A percentile compares a stretch with the other conserved stretches of the same genome.
These are phyloP conservation scores for Phialocephala sp. DNA, from an alignment of 2,329 filamentous ascomycete species.

Conservation along the genomic window DNA sequence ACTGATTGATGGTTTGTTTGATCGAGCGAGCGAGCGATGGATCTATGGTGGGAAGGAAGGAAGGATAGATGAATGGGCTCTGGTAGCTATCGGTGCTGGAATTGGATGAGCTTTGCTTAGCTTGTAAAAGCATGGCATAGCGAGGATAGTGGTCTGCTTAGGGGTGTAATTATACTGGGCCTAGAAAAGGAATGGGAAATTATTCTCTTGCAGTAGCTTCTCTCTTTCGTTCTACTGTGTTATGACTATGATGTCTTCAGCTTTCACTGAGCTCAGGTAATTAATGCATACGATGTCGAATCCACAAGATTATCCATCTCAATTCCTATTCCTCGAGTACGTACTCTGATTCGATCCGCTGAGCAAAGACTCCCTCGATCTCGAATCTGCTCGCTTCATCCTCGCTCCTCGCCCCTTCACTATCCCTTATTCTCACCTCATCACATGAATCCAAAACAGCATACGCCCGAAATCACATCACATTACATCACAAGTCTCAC, in stretches of 20 bases:
- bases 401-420: no score
- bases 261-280: no score
- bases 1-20: constrained; percentile 7
- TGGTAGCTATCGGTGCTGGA: constrained; percentile 15
- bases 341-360: no score
- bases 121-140: not conserved
- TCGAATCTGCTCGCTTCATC: no score
- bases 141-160: not conserved
- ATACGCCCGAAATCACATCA: no score
- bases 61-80: constrained; percentile 19
- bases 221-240: not conserved
- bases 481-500: no score
- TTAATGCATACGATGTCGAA: no score
- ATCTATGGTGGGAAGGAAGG: not conserved
- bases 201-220: not conserved
- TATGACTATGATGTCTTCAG: not conserved
- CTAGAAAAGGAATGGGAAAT: not conserved
- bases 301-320: no score
- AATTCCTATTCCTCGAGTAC: no score
- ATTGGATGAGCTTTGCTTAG: not conserved
- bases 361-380: no score
- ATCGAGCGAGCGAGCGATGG: not conserved
- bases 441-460: no score
- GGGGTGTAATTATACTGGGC: constrained; percentile 6
- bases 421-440: no score